Evolutionary conservation across 768 basidiomycete genomes (phyloP), one percentile per base, ranked within the genome.

Genomic region (Tylopilus plumbeoviolaceoides): DNA sequence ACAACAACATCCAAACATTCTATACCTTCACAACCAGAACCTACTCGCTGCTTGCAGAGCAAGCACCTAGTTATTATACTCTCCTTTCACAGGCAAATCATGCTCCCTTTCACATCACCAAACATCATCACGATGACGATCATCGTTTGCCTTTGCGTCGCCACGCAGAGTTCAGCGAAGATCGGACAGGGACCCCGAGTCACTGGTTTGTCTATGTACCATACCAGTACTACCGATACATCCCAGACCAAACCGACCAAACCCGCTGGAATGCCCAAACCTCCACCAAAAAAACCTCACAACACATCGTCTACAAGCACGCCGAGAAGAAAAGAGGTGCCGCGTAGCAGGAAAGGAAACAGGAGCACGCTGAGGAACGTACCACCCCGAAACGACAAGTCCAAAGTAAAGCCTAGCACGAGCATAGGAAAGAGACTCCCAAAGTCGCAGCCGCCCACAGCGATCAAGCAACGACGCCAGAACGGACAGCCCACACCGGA

Each of bases 401-500:
- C 15, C 11, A 41, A 45, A 21, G 31, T 1, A 35, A 54, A 35
- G 6, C 2, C 11, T 18, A 25, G 31, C n/a, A n/a, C n/a, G n/a
- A n/a, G n/a, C 18, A 14, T 27, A 10, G 21, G 20, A 10, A 53
- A 40, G 46, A 12, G 11, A 9, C 12, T 25, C 12, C 9, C 21
- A 15, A 45, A 27, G 8, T 31, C 51, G 21, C 55, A 44, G 55
- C 36, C 20, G n/a, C 48, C 55, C 38, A 55, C 62, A 4, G 57
- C 59, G 0, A 63, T 62, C 21, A 53, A 42, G 23, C 35, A 14
- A 40, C 63, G 58, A n/a, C 62, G 64, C 21, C 67, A 52, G 31
- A 54, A 67, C 31, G 58, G 53, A 7, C 54, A 60, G 18, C 76
- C 75, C 0, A 76, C 75, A 2, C 75, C 75, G 4, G 64, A 68